Evolutionary conservation across 2,329 filamentous ascomycete species (phyloP).

Genomic region (Trichophyton rubrum): DNA sequence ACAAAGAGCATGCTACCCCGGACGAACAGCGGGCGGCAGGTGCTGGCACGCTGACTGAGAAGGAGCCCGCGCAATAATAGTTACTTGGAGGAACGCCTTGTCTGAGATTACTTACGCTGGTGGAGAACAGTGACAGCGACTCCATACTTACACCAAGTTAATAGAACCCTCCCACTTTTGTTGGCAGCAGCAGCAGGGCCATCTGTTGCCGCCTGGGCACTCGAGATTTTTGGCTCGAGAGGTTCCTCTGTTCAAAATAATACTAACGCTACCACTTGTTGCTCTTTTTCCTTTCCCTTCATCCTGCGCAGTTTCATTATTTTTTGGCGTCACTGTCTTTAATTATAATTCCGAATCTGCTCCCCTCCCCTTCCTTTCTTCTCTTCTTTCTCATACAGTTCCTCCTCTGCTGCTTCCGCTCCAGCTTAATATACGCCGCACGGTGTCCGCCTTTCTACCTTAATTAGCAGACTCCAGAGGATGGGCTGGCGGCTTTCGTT

Average conservation of each 20-base stretch:
- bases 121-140: background rate
- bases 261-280: background rate
- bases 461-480: conserved; percentile 5
- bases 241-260: background rate
- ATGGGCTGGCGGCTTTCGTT: conserved; percentile 6
- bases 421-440: background rate
- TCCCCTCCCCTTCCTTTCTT: background rate
- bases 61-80: background rate
- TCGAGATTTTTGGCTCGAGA: background rate
- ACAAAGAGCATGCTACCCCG: background rate
- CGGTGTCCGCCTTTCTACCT: background rate
- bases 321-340: too few relatives aligned
- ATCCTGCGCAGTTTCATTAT: too few relatives aligned
- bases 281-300: background rate
- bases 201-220: background rate
- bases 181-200: background rate
- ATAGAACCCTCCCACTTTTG: background rate
- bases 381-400: background rate
- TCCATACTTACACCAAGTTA: background rate
- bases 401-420: background rate
- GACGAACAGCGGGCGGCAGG: background rate
- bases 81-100: background rate
- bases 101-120: background rate
- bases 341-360: too few relatives aligned
- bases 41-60: background rate